These are phyloP conservation scores for Cornus controversa DNA, from an alignment of 148 eudicot species.

Conservation along the genomic window DNA sequence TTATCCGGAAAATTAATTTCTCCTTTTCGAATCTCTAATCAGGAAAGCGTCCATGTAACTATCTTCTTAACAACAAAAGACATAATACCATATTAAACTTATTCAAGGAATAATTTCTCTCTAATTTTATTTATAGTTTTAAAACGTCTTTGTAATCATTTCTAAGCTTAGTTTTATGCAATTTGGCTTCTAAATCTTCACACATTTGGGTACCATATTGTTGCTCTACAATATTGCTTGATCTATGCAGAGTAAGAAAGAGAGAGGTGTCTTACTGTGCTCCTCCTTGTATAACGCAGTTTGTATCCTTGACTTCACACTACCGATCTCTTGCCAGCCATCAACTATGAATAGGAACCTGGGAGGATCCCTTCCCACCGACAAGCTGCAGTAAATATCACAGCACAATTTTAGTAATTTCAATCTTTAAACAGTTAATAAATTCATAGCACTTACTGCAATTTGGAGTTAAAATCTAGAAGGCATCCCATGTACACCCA, in stretches of 20 bases:
- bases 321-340: constrained; percentile 98
- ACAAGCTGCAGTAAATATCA: constrained; percentile 51
- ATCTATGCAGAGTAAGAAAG: neutral
- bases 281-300: constrained; percentile 83
- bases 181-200: neutral
- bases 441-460: neutral
- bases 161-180: no score
- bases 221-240: neutral
- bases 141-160: neutral
- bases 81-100: neutral
- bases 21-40: no score
- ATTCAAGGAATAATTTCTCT: neutral
- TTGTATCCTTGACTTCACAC: constrained; percentile 41
- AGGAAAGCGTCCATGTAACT: no score
- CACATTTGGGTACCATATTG: neutral
- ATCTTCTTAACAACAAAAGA: neutral
- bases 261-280: constrained; percentile 71
- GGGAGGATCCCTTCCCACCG: constrained; percentile 80
- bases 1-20: no score
- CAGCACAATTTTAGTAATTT: neutral
- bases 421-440: neutral
- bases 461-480: constrained; percentile 14
- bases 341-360: constrained; percentile 93
- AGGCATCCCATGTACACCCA: constrained; percentile 99
- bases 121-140: neutral